Percentiles rank a stretch among this genome's conserved stretches.
These are phyloP conservation scores for Aspergillus uvarum DNA, from an alignment of 2,329 filamentous ascomycete species.

Conservation along the genomic window DNA sequence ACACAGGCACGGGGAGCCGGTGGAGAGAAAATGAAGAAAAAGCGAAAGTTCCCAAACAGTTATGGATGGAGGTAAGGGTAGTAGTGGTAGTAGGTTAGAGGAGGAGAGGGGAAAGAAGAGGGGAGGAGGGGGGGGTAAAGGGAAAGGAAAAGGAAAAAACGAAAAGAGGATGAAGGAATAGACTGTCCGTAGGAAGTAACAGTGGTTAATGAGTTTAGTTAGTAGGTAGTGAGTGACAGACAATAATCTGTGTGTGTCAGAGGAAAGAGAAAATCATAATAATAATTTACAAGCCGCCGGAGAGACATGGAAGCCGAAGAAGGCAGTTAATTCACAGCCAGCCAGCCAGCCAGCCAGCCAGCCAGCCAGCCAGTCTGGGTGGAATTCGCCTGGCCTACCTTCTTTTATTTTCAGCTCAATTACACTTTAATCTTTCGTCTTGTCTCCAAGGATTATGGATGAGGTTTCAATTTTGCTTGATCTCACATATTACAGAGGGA, in stretches of 20 bases:
- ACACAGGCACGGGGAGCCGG: slow-evolving; percentile 22
- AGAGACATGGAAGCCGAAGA: slow-evolving; percentile 20
- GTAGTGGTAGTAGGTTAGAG: background rate
- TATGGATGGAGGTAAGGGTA: slow-evolving; percentile 11
- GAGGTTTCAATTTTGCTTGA: background rate
- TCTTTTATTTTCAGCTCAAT: no score
- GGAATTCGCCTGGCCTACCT: no score
- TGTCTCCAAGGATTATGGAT: background rate
- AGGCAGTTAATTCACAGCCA: slow-evolving; percentile 5
- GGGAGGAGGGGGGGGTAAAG: slow-evolving; percentile 18
- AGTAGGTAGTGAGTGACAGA: background rate
- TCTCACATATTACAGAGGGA: background rate
- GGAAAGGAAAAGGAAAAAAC: slow-evolving; percentile 18
- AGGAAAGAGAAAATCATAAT: slow-evolving; percentile 14
- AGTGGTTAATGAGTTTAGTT: background rate
- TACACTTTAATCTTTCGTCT: no score
- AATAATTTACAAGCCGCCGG: slow-evolving; percentile 17
- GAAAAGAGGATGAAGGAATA: slow-evolving; percentile 12
- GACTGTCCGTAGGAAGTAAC: background rate
- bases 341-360: no score
- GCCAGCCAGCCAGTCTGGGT: no score
- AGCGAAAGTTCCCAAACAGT: slow-evolving; percentile 20
- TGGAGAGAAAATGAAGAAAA: slow-evolving; percentile 20
- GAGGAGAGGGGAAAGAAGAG: slow-evolving; percentile 26
- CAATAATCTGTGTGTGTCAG: slow-evolving; percentile 11